Base-by-base conservation (phyloP, 805 yeast species). In the Zygosaccharomyces bailii region DNA sequence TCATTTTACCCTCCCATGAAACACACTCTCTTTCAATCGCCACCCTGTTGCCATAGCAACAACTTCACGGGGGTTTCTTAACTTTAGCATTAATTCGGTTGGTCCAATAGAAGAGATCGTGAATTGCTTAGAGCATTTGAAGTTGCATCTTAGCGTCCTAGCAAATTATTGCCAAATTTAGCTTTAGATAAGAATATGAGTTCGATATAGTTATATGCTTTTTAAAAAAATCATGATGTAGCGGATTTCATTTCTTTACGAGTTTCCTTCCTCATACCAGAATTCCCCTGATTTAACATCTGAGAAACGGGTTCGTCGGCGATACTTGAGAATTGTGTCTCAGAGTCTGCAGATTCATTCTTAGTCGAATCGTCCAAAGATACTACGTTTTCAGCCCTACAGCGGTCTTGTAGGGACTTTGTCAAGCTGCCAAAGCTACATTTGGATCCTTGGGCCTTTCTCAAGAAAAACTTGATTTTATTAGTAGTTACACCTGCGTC, bases 361-460 rank as follows among this genome's bases (percentile, higher is more conserved):
- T 46, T 45, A 3, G 45, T 39, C n/a, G 51, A 43, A 39, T 46
- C 42, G 14, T 51, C 40, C 21, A 50, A 45, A 16, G 44, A 35
- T 17, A 32, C 34, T n/a, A 30, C 18, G 16, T 52, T 54, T 23
- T 21, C 33, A 13, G 10, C 13, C 8, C 43, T 52, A 33, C 57
- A 55, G 37, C 42, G 51, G 10, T 43, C 42, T 34, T 42, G 45
- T 17, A 52, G 42, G 1, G 49, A 43, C 9, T 45, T 49, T 9
- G 44, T 29, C 13, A 45, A 31, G 4, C 45, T 44, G 5, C 43
- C 33, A 31, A 55, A 49, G 13, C 41, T 42, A 13, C 54, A 46
- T 13, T 44, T 64, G 13, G 74, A 64, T 3, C 79, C 82, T 36
- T 68, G 71, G 30, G 78, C 48, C 54, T 79, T 78, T 42, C 80